Percentiles rank a stretch among this genome's conserved stretches.
Conservation (phyloP, 2,329 filamentous ascomycete species). For the Tolypocladium inflatum region DNA sequence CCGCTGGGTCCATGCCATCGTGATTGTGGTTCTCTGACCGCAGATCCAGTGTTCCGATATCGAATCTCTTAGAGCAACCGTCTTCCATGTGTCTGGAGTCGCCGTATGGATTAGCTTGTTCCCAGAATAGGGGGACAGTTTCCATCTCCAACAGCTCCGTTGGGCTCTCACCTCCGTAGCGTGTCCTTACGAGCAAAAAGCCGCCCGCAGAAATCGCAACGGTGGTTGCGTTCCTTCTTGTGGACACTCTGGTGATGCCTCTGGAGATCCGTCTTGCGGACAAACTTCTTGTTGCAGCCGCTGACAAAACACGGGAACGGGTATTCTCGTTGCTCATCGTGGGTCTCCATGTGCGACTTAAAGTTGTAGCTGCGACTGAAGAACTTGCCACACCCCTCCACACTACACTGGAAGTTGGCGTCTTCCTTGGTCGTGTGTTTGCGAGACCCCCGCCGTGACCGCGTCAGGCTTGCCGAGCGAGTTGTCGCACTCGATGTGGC, state of each 20-base stretch:
- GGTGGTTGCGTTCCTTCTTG: conserved; percentile 59
- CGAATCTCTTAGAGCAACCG: conserved; percentile 61
- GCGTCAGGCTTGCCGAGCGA: not conserved
- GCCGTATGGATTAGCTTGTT: not conserved
- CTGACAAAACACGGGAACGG: conserved; percentile 57
- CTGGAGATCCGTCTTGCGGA: conserved; percentile 70
- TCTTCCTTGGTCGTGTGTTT: conserved; percentile 57
- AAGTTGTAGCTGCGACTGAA: conserved; percentile 83
- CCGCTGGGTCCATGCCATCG: not conserved
- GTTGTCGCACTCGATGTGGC: not conserved
- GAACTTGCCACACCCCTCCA: conserved; percentile 62
- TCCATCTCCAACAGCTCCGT: not conserved
- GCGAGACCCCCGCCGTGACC: conserved; percentile 22
- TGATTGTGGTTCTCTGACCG: conserved; percentile 15
- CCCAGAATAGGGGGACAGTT: no score
- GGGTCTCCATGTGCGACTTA: conserved; percentile 77
- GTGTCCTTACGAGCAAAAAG: conserved; percentile 76
- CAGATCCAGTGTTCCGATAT: conserved; percentile 42
- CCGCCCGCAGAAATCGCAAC: conserved; percentile 60
- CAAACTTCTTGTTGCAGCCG: conserved; percentile 66
- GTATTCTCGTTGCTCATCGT: conserved; percentile 64
- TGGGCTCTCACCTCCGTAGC: conserved; percentile 54
- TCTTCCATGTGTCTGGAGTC: conserved; percentile 61
- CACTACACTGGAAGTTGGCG: conserved; percentile 60
- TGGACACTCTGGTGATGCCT: conserved; percentile 60